Base-by-base conservation (phyloP, 495 filamentous ascomycete genomes). In the Penicillium nucicola region DNA sequence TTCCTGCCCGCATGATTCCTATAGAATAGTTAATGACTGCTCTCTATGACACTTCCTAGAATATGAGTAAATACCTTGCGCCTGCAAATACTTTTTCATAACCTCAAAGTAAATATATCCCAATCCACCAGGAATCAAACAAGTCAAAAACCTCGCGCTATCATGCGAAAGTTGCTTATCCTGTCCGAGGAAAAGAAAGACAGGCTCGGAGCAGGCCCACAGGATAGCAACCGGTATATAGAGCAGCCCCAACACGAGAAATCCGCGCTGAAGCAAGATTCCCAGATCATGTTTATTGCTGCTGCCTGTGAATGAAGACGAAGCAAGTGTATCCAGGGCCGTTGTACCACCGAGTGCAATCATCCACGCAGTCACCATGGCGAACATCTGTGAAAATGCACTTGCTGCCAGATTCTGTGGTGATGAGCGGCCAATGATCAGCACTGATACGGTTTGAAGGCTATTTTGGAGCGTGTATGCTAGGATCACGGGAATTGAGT, bases 381-480 rank as follows among this genome's bases (percentile, higher is more conserved):
- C 92, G 54, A 96, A 97, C 92, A 96, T 92, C 69, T 92, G 89
- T 0, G 87, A 86, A 67, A 96, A 96, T 8, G 92, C 90, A 5
- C 88, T 86, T 0, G 87, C 87, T 2, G 91, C 87, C 8, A 97
- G 74, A 15, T 89, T 83, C 64, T 92, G 84, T 1, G 92, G 88
- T 1, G 86, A 90, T 8, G 89, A 74, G 9, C 89, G 83, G 17
- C 92, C 92, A 15, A 90, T 89, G 13, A 96, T 85, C 25, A 96
- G 68, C 5, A 96, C 87, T 0, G 90, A 93, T 15, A 87, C 64
- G 0, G 91, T 95, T 65, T 96, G 91, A 0, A 96, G 75, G 13
- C 87, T 91, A 65, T 91, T 96, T 61, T 96, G 91, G 5, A 96
- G 78, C 0, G 86, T 84, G 65, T 96, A 96, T 43, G 90, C 90